Evolutionary conservation across 768 basidiomycete genomes (phyloP).

Genomic region (Termitomyces sp.): DNA sequence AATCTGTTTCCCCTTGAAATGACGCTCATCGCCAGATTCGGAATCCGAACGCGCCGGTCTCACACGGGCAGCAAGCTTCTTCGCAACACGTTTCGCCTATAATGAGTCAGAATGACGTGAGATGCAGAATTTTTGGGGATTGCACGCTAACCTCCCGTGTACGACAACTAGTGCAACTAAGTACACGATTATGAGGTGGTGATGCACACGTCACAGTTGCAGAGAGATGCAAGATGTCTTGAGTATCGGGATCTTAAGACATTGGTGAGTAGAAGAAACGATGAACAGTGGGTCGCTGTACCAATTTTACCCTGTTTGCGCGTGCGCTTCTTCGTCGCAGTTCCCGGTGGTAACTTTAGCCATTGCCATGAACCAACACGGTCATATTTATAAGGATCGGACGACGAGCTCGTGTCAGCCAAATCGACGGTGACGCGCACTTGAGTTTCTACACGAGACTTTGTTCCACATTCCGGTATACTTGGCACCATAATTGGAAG

Average conservation of each 20-base stretch:
- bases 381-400: slow-evolving; percentile 63
- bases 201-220: slow-evolving; percentile 79
- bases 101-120: slow-evolving; percentile 9
- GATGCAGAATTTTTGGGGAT: slow-evolving; percentile 1
- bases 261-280: slow-evolving; percentile 16
- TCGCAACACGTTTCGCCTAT: slow-evolving; percentile 83
- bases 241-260: slow-evolving; percentile 52
- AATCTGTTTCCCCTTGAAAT: slow-evolving; percentile 40
- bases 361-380: slow-evolving; percentile 89
- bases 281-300: slow-evolving; percentile 21
- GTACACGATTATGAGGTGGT: slow-evolving; percentile 68
- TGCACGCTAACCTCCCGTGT: slow-evolving; percentile 63
- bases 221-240: slow-evolving; percentile 68
- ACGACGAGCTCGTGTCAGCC: slow-evolving; percentile 60
- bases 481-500: slow-evolving; percentile 80
- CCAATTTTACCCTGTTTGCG: slow-evolving; percentile 84
- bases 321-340: slow-evolving; percentile 79
- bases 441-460: slow-evolving; percentile 94
- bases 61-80: slow-evolving; percentile 82
- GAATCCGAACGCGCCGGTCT: slow-evolving; percentile 74
- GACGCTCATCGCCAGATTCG: slow-evolving; percentile 55
- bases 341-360: slow-evolving; percentile 74
- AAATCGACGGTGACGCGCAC: slow-evolving; percentile 81
- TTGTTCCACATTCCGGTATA: slow-evolving; percentile 78
- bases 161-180: slow-evolving; percentile 86